Evolutionary conservation across 148 eudicot species (phyloP).

Genomic region (Fallopia convolvulus): DNA sequence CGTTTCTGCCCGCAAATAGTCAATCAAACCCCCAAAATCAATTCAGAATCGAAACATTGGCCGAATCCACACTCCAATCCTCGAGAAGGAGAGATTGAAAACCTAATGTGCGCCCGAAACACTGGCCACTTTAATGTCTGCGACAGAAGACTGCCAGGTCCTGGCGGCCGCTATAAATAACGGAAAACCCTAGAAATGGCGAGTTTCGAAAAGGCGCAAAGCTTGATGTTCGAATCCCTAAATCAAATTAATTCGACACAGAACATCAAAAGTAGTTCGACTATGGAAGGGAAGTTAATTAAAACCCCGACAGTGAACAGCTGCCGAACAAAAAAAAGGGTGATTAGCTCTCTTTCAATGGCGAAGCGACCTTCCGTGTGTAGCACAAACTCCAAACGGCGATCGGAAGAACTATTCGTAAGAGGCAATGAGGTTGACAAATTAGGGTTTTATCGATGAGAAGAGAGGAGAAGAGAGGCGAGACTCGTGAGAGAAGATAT

Average conservation of each 20-base stretch:
- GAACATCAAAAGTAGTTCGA: not conserved
- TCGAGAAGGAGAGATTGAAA: not conserved
- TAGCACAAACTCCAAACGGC: not conserved
- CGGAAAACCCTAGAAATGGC: slow-evolving; percentile 18
- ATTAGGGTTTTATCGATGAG: slow-evolving; percentile 22
- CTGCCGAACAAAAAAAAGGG: not conserved
- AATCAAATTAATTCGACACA: not conserved
- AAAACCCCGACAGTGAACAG: slow-evolving; percentile 8
- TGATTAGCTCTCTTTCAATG: not conserved
- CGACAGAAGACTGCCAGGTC: not conserved
- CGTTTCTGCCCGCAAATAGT: not conserved
- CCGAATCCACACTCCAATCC: not conserved
- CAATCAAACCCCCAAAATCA: not conserved
- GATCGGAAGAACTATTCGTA: not conserved
- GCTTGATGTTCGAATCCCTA: not conserved
- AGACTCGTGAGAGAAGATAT: not conserved
- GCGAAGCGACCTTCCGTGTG: not conserved
- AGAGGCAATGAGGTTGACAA: not conserved
- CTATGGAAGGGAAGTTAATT: not conserved
- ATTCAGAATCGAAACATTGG: slow-evolving; percentile 4
- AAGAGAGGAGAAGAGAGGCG: not conserved
- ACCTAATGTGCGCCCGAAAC: not conserved
- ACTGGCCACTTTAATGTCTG: not conserved
- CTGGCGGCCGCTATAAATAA: not conserved
- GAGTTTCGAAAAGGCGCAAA: not conserved